Conservation (phyloP, 2,329 filamentous ascomycete genomes). For the Atkinsonella hypoxylon region DNA sequence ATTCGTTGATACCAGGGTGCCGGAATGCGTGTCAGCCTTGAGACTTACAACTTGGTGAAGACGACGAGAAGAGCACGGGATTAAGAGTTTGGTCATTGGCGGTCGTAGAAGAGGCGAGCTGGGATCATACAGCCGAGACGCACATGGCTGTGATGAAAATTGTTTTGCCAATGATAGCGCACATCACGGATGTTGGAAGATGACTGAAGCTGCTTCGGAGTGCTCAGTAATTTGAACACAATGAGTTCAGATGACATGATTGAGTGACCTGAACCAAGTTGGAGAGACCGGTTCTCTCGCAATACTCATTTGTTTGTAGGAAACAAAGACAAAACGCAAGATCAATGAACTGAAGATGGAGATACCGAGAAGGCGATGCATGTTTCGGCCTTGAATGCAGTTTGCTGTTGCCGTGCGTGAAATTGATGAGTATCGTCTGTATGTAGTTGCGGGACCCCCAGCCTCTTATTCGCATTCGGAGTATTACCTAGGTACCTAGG, state of each 20-base stretch:
- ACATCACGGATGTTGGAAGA: not conserved
- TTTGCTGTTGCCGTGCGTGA: no score
- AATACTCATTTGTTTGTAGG: no score
- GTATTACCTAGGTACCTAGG: no score
- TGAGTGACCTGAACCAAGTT: no score
- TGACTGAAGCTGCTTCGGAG: not conserved
- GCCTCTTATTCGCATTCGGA: slow-evolving; percentile 1
- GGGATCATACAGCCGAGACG: slow-evolving; percentile 4
- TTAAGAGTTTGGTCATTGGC: slow-evolving; percentile 7
- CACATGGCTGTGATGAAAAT: slow-evolving; percentile 4
- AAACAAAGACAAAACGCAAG: no score
- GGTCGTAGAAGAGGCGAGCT: slow-evolving; percentile 8
- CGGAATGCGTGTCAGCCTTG: slow-evolving; percentile 7
- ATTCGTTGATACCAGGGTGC: slow-evolving; percentile 1
- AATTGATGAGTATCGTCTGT: no score
- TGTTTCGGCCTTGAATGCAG: no score
- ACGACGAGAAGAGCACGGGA: slow-evolving; percentile 1
- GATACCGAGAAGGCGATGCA: no score
- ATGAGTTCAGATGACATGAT: no score
- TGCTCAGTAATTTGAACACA: not conserved
- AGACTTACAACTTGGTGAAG: not conserved
- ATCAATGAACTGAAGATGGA: no score
- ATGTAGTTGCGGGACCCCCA: no score
- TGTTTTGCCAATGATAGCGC: slow-evolving; percentile 5
- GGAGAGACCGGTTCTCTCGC: no score